These are phyloP conservation scores for Pneumocystis canis DNA, from an alignment of 1,139 yeast species.

Conservation along the genomic window DNA sequence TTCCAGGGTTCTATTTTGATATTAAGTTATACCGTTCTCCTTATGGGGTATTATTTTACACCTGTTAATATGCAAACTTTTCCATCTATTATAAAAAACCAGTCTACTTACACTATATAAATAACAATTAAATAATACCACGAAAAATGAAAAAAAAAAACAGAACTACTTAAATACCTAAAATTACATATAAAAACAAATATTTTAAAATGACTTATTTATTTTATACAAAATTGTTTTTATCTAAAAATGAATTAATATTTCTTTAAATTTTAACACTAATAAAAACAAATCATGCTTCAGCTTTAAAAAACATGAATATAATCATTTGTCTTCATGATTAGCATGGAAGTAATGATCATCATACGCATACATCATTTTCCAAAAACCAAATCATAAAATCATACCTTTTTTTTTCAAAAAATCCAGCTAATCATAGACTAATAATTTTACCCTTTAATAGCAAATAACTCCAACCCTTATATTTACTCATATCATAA, in stretches of 20 bases:
- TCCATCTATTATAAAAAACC: background rate
- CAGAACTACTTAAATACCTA: background rate
- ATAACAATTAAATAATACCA: background rate
- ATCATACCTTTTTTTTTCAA: background rate
- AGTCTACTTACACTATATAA: background rate
- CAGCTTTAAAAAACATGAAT: background rate
- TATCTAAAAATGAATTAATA: background rate
- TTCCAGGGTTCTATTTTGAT: conserved; percentile 61
- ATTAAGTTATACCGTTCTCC: conserved; percentile 59
- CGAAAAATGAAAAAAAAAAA: background rate
- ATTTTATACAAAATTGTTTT: background rate
- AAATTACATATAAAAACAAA: background rate
- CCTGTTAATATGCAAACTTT: background rate
- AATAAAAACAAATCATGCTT: background rate
- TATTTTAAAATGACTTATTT: background rate
- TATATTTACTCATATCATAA: background rate
- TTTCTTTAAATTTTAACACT: background rate
- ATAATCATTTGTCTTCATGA: background rate
- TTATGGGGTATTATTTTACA: conserved; percentile 70
- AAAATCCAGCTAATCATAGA: too few relatives aligned
- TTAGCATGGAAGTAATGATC: background rate
- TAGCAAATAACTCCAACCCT: background rate
- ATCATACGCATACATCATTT: background rate
- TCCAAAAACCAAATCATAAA: background rate
- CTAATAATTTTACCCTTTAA: too few relatives aligned